Percentiles rank a stretch among this genome's conserved stretches.
phyloP scores from a whole-genome alignment of 495 filamentous ascomycete species.

The Penicillium mononematosum region DNA sequence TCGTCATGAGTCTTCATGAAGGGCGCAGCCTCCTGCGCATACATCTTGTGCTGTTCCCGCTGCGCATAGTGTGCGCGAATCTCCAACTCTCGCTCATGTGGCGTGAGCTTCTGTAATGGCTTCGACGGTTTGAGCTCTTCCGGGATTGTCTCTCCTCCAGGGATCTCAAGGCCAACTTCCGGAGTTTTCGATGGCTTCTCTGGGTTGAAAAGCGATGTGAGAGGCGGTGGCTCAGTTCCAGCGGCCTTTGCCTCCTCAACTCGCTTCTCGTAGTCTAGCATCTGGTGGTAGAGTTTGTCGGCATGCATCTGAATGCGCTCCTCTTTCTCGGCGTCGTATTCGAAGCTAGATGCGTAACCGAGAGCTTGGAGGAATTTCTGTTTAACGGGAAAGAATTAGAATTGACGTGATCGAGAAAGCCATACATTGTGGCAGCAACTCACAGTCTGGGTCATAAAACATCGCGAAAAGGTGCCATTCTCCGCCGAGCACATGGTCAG shows the following conservation, averaged over 20 bases:
- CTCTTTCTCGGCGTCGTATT: conserved; percentile 64
- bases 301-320: conserved; percentile 96
- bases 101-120: conserved; percentile 56
- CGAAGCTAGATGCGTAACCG: conserved; percentile 73
- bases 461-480: conserved; percentile 69
- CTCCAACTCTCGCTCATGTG: conserved; percentile 64
- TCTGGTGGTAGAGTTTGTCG: conserved; percentile 80
- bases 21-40: conserved; percentile 51
- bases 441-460: conserved; percentile 79
- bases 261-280: conserved; percentile 72
- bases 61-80: conserved; percentile 63
- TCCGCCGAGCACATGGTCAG: conserved; percentile 73
- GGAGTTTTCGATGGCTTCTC: conserved; percentile 20
- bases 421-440: conserved; percentile 25
- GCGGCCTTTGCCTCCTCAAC: conserved; percentile 65
- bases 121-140: conserved; percentile 47
- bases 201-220: conserved; percentile 43
- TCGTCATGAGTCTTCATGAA: conserved; percentile 58
- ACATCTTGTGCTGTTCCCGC: conserved; percentile 53
- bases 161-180: conserved; percentile 30
- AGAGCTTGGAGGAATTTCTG: conserved; percentile 85
- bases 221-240: conserved; percentile 44
- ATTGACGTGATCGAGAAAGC: not conserved
- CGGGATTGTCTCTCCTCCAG: conserved; percentile 37
- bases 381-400: conserved; percentile 7